Evolutionary conservation across 2,329 filamentous ascomycete genomes (phyloP).

Genomic region (Thermochaetoides dissita): DNA sequence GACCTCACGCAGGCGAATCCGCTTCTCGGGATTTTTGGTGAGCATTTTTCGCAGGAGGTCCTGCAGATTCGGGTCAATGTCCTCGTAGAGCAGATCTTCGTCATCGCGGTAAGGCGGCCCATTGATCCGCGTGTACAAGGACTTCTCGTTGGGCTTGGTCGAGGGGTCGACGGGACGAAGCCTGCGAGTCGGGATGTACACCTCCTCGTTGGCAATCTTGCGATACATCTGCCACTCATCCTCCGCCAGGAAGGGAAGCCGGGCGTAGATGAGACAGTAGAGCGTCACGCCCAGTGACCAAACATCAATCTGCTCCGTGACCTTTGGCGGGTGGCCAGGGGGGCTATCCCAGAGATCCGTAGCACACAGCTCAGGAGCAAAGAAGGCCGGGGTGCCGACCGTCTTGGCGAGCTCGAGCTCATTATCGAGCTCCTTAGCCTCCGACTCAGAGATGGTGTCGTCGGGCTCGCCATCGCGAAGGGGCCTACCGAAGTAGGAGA

Average conservation of each 20-base stretch:
- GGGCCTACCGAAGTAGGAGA: conserved; percentile 88
- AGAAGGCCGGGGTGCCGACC: conserved; percentile 93
- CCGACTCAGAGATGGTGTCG: conserved; percentile 62
- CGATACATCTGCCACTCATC: conserved; percentile 87
- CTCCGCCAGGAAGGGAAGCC: conserved; percentile 82
- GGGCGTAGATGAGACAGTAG: conserved; percentile 87
- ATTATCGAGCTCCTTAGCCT: conserved; percentile 77
- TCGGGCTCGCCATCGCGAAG: conserved; percentile 70
- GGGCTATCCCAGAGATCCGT: conserved; percentile 54
- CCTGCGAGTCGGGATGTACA: conserved; percentile 71
- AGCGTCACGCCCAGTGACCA: conserved; percentile 95
- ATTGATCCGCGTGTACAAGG: conserved; percentile 42
- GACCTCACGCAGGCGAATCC: conserved; percentile 81
- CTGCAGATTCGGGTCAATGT: conserved; percentile 63
- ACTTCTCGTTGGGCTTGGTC: conserved; percentile 40
- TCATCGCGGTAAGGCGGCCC: conserved; percentile 59
- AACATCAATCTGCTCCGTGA: conserved; percentile 89
- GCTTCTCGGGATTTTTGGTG: conserved; percentile 74
- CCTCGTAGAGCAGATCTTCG: conserved; percentile 70
- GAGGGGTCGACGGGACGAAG: conserved; percentile 60
- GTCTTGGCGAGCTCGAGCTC: conserved; percentile 96
- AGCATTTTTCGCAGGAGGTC: conserved; percentile 71
- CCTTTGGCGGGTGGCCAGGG: conserved; percentile 43
- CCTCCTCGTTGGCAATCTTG: conserved; percentile 82
- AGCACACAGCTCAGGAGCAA: conserved; percentile 90